phyloP scores from a whole-genome alignment of 208 protist genomes.

The Wallacemonas sp. region DNA sequence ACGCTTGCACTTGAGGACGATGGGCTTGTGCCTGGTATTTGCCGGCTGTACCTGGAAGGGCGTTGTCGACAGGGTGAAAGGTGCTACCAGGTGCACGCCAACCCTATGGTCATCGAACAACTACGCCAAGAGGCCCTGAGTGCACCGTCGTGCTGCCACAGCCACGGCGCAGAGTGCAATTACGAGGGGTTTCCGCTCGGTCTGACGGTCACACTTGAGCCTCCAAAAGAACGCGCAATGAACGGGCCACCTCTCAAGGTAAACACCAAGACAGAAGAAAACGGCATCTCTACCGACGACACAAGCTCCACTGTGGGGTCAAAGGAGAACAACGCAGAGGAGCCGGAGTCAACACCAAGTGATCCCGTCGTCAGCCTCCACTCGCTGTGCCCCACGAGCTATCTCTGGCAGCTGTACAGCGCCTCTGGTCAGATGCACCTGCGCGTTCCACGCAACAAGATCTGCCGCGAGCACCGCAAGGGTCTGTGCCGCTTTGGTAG shows the following conservation, averaged over 20 bases:
- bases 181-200: constrained; percentile 66
- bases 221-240: constrained; percentile 13
- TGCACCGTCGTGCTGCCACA: constrained; percentile 70
- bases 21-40: constrained; percentile 76
- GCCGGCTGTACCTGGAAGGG: constrained; percentile 75
- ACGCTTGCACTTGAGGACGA: constrained; percentile 77
- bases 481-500: constrained; percentile 85
- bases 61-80: constrained; percentile 63
- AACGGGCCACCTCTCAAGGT: neutral
- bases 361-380: constrained; percentile 40
- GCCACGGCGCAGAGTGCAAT: constrained; percentile 72
- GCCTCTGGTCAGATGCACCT: constrained; percentile 48
- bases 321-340: neutral
- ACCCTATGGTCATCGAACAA: constrained; percentile 48
- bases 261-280: constrained; percentile 13
- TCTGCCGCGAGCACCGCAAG: constrained; percentile 78
- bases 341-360: constrained; percentile 10
- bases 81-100: constrained; percentile 84
- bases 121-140: constrained; percentile 58
- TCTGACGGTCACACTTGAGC: constrained; percentile 61
- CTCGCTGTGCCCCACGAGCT: constrained; percentile 67
- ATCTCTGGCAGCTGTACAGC: constrained; percentile 62
- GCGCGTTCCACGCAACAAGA: constrained; percentile 35
- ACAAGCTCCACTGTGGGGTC: constrained; percentile 10
- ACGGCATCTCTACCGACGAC: constrained; percentile 1